These are phyloP conservation scores for Fusarium robinianum DNA, from an alignment of 2,329 filamentous ascomycete genomes.

Conservation along the genomic window DNA sequence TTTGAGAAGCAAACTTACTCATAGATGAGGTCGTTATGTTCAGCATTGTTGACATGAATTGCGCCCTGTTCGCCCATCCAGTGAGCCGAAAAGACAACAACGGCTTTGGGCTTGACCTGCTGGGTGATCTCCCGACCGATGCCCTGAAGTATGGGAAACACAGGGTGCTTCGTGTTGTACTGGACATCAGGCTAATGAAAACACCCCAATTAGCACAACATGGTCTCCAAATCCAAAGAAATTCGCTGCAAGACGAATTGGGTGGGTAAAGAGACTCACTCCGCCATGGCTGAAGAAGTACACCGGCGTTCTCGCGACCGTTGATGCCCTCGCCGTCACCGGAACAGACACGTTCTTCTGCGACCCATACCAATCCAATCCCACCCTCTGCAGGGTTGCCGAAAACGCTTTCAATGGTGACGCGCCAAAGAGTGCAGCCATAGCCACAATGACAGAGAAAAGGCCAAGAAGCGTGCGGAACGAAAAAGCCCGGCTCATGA, in stretches of 20 bases:
- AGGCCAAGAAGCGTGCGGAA: constrained; percentile 28
- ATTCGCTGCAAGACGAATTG: background rate
- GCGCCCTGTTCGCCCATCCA: constrained; percentile 65
- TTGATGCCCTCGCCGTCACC: constrained; percentile 1
- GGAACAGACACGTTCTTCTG: constrained; percentile 13
- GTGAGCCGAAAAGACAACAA: constrained; percentile 78
- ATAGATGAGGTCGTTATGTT: constrained; percentile 69
- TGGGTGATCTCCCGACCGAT: constrained; percentile 73
- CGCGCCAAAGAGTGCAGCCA: constrained; percentile 30
- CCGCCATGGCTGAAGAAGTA: constrained; percentile 58
- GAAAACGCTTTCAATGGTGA: constrained; percentile 30
- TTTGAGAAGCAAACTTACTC: constrained; percentile 54
- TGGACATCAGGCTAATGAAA: constrained; percentile 62
- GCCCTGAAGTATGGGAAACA: constrained; percentile 64
- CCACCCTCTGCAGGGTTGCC: constrained; percentile 30
- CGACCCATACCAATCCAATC: constrained; percentile 21
- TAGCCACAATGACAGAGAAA: constrained; percentile 29
- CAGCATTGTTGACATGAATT: constrained; percentile 69
- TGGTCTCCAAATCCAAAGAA: background rate
- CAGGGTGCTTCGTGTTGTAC: constrained; percentile 70
- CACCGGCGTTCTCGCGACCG: constrained; percentile 42
- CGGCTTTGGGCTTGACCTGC: constrained; percentile 70
- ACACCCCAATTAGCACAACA: background rate
- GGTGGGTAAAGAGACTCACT: constrained; percentile 39
- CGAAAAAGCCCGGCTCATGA: constrained; percentile 30